Conservation (phyloP, 2,329 filamentous ascomycete genomes). For the Aspergillus ibericus region DNA sequence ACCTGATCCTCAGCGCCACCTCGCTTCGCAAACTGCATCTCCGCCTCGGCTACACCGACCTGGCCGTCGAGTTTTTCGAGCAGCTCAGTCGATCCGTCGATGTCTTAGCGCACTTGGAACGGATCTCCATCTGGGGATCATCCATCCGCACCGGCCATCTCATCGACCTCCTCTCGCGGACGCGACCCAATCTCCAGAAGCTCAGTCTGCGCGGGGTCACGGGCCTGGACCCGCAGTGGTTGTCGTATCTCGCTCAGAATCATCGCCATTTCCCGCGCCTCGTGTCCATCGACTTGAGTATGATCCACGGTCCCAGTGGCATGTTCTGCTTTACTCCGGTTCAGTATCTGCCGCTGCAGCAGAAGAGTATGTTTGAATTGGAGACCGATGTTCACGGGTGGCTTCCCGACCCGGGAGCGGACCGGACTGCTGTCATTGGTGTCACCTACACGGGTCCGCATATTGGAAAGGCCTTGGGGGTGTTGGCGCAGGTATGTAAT, state of each 20-base stretch:
- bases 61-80: slow-evolving; percentile 13
- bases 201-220: slow-evolving; percentile 2
- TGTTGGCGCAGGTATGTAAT: neutral
- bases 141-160: slow-evolving; percentile 4
- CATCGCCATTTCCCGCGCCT: slow-evolving; percentile 5
- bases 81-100: slow-evolving; percentile 1
- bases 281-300: neutral
- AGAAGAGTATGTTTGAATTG: neutral
- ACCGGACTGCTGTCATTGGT: neutral
- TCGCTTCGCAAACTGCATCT: slow-evolving; percentile 12
- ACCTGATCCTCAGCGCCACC: slow-evolving; percentile 7
- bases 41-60: slow-evolving; percentile 6
- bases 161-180: slow-evolving; percentile 1
- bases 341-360: neutral
- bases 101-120: slow-evolving; percentile 1
- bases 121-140: slow-evolving; percentile 7
- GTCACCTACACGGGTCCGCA: neutral
- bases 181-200: slow-evolving; percentile 1
- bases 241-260: neutral
- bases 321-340: neutral
- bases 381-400: neutral
- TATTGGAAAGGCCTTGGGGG: neutral
- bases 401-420: neutral
- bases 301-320: neutral
- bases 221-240: neutral